Base-by-base conservation (phyloP, 140 eudicot species). In the Bidens hawaiensis region DNA sequence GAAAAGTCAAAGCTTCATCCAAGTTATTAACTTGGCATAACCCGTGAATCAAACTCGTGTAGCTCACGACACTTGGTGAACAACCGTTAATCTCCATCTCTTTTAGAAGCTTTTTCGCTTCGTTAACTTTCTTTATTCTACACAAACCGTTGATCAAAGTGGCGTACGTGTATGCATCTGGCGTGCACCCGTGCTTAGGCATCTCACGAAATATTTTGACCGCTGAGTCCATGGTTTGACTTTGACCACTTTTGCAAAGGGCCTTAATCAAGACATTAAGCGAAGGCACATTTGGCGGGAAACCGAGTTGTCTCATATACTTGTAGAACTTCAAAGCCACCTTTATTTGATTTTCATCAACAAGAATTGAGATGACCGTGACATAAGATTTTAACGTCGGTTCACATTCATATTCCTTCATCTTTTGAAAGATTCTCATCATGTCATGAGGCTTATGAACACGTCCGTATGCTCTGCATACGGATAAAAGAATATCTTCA, bases 191-290 rank as follows among this genome's bases (percentile, higher is more conserved):
- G 5, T 76, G 94, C 5, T 79, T 76, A 6, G 96, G 94, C 96
- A 93, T 93, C 79, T 93, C 99, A 45, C 41, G 81, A 24, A 93
- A 88, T 16, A 93, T 88, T 23, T 40, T 38, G 41, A 93, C 55
- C 28, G 96, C 99, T 26, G 87, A 71, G 79, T 83, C 85, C 68
- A 88, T 52, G 1, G 94, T 88, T 27, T 75, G 79, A 57, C 42
- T 70, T 27, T 75, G 79, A 57, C 42, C 67, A 70, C 82, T 77
- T 74, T 85, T 93, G 70, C 90, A 85, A 15, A 93, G 83, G 0
- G 95, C 96, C 69, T 93, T 88, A 55, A 93, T 85, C 84, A 88
- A 77, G 31, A 93, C 81, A 66, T 93, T 93, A 21, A 93, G 94
- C 6, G 95, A 76, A 69, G 84, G 75, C 46, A 93, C 90, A 75